Base-by-base conservation (phyloP, 768 basidiomycete species). In the Xerocomellus chrysenteron region DNA sequence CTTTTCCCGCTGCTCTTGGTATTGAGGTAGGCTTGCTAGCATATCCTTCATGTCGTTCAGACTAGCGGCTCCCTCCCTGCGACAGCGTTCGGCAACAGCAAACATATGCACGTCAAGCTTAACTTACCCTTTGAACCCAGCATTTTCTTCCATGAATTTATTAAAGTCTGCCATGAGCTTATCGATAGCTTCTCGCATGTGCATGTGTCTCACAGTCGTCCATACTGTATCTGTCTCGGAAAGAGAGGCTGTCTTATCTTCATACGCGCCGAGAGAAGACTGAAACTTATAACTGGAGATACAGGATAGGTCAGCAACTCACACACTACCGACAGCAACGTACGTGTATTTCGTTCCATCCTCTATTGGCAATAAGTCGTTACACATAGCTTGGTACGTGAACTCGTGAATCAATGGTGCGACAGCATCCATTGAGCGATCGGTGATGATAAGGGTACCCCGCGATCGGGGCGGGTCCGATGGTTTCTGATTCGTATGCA, bases 31-130 rank as follows among this genome's bases (percentile, higher is more conserved):
- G 67, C 79, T 92, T 33, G 97, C 97, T 35, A 99, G 79, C 96
- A 98, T 97, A 67, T 99, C 97, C 73, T 97, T 98, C 92, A 99
- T 95, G 73, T 98, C 96, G 66, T 94, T 96, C 46, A 99, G 71
- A 64, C 84, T 94, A 46, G 91, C 89, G 10, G 90, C 91, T 43
- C 88, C 86, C 64, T 92, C 85, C 28, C 89, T 88, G 54, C 26
- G 55, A 48, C 50, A 36, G 35, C 28, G 47, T 63, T 21, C 21
- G 54, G 19, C 6, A 60, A 28, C 32, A 21, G 17, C 45, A 50
- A 49, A 41, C 32, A 33, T 19, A 49, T 16, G 16, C 57, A 53
- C 12, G 47, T 56, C 55, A 26, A 52, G n/a, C 47, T 17, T 7
- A 19, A 68, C 82, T 52, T 65, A 93, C 89, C 93, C 92, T 65